Percentiles rank a stretch among this genome's conserved stretches.
Conservation (phyloP, 2,329 filamentous ascomycete genomes). For the Colletotrichum chlorophyti region DNA sequence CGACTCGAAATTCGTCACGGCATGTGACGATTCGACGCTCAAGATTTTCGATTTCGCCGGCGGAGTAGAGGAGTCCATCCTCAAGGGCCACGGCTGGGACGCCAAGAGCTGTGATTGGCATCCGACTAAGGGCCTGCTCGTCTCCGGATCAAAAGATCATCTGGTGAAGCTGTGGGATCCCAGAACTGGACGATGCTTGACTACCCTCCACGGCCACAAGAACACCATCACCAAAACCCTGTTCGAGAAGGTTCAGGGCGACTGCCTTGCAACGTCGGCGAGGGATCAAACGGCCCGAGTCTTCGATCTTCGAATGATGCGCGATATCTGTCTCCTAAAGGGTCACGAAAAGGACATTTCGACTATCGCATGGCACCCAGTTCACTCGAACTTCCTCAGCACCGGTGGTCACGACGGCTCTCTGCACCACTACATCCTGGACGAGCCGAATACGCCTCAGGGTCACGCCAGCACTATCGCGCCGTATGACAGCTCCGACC, state of each 20-base stretch:
- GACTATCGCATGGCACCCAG: conserved; percentile 90
- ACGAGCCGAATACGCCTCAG: conserved; percentile 86
- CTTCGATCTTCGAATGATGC: conserved; percentile 98
- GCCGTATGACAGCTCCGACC: conserved; percentile 85
- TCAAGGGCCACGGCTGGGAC: conserved; percentile 97
- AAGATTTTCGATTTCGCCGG: conserved; percentile 97
- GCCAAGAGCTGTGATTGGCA: conserved; percentile 98
- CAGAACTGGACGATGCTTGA: conserved; percentile 86
- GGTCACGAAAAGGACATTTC: conserved; percentile 97
- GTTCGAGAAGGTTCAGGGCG: conserved; percentile 85
- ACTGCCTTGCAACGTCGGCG: conserved; percentile 89
- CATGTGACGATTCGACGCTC: conserved; percentile 89
- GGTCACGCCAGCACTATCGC: conserved; percentile 76
- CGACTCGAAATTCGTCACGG: conserved; percentile 95
- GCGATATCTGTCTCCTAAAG: conserved; percentile 90
- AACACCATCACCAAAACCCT: conserved; percentile 93
- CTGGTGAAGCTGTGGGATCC: conserved; percentile 98
- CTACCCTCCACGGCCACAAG: conserved; percentile 95
- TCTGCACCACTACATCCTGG: conserved; percentile 92
- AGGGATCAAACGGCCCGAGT: conserved; percentile 92
- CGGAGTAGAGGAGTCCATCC: conserved; percentile 79
- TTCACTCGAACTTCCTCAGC: conserved; percentile 87
- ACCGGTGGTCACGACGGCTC: conserved; percentile 91
- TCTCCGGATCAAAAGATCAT: conserved; percentile 97
- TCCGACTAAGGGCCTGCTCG: conserved; percentile 89